phyloP scores from a whole-genome alignment of 306 rosid species.

The Betula pendula region DNA sequence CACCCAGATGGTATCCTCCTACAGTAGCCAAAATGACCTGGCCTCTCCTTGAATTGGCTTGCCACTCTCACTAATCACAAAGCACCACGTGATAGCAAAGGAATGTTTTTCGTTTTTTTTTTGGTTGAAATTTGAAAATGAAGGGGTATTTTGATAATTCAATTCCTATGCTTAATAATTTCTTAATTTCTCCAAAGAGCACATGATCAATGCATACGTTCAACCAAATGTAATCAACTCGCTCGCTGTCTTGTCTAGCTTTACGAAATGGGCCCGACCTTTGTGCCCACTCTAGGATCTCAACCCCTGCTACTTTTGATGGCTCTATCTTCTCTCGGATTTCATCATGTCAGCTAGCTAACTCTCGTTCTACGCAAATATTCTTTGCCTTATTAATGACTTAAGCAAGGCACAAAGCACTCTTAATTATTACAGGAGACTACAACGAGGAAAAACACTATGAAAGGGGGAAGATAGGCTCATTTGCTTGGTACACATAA shows the following conservation, averaged over 20 bases:
- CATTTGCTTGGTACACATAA: too few relatives aligned
- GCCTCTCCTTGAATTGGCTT: too few relatives aligned
- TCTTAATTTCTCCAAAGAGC: too few relatives aligned
- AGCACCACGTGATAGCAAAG: neutral
- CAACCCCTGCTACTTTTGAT: slow-evolving; percentile 5
- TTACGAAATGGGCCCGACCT: neutral
- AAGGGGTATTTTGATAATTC: neutral
- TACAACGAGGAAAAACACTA: too few relatives aligned
- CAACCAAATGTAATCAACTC: neutral
- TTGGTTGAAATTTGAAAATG: neutral
- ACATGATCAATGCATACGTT: too few relatives aligned
- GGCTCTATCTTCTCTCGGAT: neutral
- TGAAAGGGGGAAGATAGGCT: too few relatives aligned
- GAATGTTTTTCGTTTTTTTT: neutral
- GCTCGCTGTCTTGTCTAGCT: slow-evolving; percentile 7
- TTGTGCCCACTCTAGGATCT: slow-evolving; percentile 1
- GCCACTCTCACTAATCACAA: neutral
- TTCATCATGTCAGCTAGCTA: slow-evolving; percentile 3
- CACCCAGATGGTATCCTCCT: slow-evolving; percentile 9
- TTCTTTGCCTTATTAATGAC: neutral
- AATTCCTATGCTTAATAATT: neutral
- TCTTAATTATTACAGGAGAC: too few relatives aligned
- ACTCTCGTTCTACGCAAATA: neutral
- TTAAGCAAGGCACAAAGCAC: too few relatives aligned
- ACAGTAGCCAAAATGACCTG: neutral